Conservation (phyloP, 202 grass and related monocot species). For the Saccharum hybrid region DNA sequence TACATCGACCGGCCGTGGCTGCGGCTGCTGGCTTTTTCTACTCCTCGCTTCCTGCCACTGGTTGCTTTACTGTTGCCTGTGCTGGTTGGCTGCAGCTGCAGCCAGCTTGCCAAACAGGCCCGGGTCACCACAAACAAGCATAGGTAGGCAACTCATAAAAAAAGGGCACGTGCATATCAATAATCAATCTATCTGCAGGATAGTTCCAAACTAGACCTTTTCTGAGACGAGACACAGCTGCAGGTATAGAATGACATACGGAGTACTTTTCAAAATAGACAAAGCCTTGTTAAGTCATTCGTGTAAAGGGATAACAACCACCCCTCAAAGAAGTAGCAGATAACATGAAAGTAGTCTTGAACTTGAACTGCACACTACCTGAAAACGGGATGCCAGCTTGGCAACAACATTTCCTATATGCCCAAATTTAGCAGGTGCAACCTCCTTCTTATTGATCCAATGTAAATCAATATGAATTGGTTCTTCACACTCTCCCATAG, state of each 20-base stretch:
- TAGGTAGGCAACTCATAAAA: neutral
- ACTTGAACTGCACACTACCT: conserved; percentile 30
- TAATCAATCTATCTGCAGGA: neutral
- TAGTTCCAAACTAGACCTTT: conserved; percentile 19
- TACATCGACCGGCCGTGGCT: neutral
- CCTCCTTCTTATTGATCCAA: neutral
- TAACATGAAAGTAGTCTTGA: conserved; percentile 11
- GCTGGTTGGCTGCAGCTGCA: too few relatives aligned
- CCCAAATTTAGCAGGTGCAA: conserved; percentile 14
- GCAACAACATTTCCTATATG: neutral
- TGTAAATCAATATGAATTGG: neutral
- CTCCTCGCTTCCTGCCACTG: too few relatives aligned
- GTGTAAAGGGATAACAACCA: conserved; percentile 17
- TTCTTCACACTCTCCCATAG: neutral
- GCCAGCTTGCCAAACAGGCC: too few relatives aligned
- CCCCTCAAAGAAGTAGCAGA: neutral
- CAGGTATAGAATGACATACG: neutral
- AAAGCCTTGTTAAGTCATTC: conserved; percentile 21
- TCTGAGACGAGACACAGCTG: neutral
- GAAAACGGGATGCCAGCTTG: neutral
- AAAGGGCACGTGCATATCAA: neutral
- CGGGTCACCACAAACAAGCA: neutral
- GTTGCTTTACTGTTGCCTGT: too few relatives aligned
- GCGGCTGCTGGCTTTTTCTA: too few relatives aligned
- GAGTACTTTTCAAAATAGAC: neutral